Evolutionary conservation across 345 rosid species (phyloP).

Genomic region (thale cress (Arabidopsis thaliana)): DNA sequence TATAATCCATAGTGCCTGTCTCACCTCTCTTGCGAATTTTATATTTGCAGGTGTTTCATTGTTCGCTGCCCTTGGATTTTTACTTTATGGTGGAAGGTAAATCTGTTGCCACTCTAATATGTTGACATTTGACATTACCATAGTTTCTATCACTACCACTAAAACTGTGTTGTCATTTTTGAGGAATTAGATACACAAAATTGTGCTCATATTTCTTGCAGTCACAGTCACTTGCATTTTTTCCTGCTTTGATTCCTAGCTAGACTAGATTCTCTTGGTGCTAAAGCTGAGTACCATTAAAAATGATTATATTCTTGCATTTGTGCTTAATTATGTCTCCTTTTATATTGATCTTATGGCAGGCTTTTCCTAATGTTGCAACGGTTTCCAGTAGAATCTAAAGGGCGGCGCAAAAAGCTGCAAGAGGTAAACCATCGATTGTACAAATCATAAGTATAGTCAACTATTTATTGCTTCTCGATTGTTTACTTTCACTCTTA

Average conservation of each 20-base stretch:
- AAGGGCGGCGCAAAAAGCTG: slow-evolving; percentile 88
- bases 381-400: slow-evolving; percentile 95
- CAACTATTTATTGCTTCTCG: neutral
- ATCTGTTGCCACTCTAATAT: neutral
- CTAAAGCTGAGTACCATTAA: neutral
- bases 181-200: neutral
- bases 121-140: neutral
- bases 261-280: slow-evolving; percentile 20
- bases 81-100: slow-evolving; percentile 96
- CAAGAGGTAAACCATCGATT: slow-evolving; percentile 67
- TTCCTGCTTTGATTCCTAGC: slow-evolving; percentile 21
- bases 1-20: neutral
- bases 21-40: neutral
- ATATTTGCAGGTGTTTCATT: slow-evolving; percentile 70
- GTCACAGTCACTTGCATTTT: slow-evolving; percentile 17
- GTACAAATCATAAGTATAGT: neutral
- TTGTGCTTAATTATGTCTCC: slow-evolving; percentile 12
- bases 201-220: slow-evolving; percentile 9
- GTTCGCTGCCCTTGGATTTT: slow-evolving; percentile 85
- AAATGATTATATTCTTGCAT: slow-evolving; percentile 10
- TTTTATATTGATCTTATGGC: slow-evolving; percentile 42
- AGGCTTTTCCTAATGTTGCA: slow-evolving; percentile 94
- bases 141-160: slow-evolving; percentile 4
- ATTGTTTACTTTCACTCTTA: slow-evolving; percentile 17
- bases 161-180: slow-evolving; percentile 6